Evolutionary conservation across 1,284 basidiomycete genomes (phyloP).

Genomic region (Kwoniella shivajii): DNA sequence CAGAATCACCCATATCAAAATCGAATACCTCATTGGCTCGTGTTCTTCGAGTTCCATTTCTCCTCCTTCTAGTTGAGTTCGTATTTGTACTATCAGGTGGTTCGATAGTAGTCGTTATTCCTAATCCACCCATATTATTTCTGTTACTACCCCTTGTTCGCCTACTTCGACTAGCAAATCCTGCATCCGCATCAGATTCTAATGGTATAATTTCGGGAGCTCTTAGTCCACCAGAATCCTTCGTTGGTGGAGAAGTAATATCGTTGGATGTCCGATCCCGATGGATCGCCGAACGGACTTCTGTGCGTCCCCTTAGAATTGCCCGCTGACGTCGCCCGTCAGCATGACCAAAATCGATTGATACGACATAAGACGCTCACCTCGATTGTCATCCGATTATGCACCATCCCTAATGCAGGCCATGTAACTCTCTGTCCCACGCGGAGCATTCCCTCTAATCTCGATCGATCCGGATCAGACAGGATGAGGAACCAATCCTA

Average conservation of each 20-base stretch:
- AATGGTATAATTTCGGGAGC: slow-evolving; percentile 41
- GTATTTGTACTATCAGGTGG: slow-evolving; percentile 6
- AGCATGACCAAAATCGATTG: not conserved
- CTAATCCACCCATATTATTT: slow-evolving; percentile 3
- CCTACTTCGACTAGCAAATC: slow-evolving; percentile 43
- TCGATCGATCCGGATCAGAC: slow-evolving; percentile 76
- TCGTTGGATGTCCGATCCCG: slow-evolving; percentile 44
- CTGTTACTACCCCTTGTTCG: not conserved
- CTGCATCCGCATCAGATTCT: slow-evolving; percentile 53
- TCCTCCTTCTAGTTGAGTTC: slow-evolving; percentile 2
- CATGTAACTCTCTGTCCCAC: slow-evolving; percentile 90
- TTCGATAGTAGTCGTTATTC: slow-evolving; percentile 11
- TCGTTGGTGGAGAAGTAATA: slow-evolving; percentile 14
- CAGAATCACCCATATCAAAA: not conserved
- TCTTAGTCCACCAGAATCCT: slow-evolving; percentile 9
- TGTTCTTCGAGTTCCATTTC: not conserved
- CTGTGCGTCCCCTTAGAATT: slow-evolving; percentile 76
- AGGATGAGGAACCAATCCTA: slow-evolving; percentile 83
- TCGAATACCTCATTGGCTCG: slow-evolving; percentile 10
- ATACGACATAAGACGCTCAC: slow-evolving; percentile 21
- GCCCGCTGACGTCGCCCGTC: slow-evolving; percentile 63
- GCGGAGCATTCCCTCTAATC: slow-evolving; percentile 78
- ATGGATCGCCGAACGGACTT: slow-evolving; percentile 62
- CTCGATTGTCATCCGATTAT: slow-evolving; percentile 67
- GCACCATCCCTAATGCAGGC: slow-evolving; percentile 93